phyloP scores from a whole-genome alignment of 179 eudicot genomes.

The Spergularia azorica region DNA sequence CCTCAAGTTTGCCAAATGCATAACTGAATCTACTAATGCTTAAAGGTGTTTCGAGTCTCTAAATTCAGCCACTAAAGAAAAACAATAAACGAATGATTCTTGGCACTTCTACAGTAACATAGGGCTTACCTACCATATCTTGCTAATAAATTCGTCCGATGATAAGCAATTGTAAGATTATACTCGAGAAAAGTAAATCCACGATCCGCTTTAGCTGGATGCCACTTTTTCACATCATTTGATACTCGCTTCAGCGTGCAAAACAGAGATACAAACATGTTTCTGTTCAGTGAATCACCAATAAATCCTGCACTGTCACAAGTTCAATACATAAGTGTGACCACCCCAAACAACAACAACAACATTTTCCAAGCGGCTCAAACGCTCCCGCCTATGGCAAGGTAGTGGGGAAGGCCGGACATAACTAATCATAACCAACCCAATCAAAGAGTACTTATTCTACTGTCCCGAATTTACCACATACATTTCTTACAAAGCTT shows the following conservation, averaged over 20 bases:
- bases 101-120: slow-evolving; percentile 6
- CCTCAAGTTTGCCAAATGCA: slow-evolving; percentile 12
- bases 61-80: not conserved
- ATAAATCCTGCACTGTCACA: slow-evolving; percentile 85
- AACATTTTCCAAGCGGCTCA: not conserved
- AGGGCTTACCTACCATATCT: slow-evolving; percentile 94
- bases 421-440: not conserved
- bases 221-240: slow-evolving; percentile 92
- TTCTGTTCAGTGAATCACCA: slow-evolving; percentile 95
- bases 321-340: slow-evolving; percentile 32
- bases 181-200: slow-evolving; percentile 87
- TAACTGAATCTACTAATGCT: not conserved
- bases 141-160: slow-evolving; percentile 86
- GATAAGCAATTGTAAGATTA: slow-evolving; percentile 91
- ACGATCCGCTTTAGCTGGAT: slow-evolving; percentile 93
- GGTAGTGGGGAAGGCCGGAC: not conserved
- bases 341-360: not conserved
- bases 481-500: not conserved
- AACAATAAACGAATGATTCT: slow-evolving; percentile 10
- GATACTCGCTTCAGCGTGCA: slow-evolving; percentile 70
- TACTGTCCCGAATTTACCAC: not conserved
- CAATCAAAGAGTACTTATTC: not conserved
- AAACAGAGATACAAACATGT: slow-evolving; percentile 95
- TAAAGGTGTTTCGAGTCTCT: not conserved
- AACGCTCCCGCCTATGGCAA: no score